Evolutionary conservation across 2,329 filamentous ascomycete genomes (phyloP).

Genomic region (Blastomyces gilchristii): DNA sequence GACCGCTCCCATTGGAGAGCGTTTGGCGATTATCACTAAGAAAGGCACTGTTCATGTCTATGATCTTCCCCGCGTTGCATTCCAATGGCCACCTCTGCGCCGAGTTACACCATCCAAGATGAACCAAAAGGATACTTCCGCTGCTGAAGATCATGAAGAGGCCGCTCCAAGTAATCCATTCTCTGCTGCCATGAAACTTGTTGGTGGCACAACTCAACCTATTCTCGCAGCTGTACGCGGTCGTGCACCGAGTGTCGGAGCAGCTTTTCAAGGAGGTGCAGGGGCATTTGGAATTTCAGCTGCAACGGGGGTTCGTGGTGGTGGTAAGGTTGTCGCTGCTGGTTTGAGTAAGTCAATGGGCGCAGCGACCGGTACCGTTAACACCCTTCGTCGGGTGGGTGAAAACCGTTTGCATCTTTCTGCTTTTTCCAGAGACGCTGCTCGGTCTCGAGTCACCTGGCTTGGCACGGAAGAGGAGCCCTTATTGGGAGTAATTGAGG

Average conservation of each 20-base stretch:
- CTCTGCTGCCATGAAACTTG: conserved; percentile 58
- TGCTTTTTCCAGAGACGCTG: conserved; percentile 29
- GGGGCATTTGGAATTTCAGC: conserved; percentile 37
- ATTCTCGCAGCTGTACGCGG: conserved; percentile 58
- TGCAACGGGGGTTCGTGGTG: conserved; percentile 37
- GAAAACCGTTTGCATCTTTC: conserved; percentile 41
- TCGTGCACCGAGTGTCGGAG: conserved; percentile 39
- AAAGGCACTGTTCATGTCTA: conserved; percentile 92
- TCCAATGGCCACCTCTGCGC: conserved; percentile 69
- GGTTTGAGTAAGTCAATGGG: conserved; percentile 43
- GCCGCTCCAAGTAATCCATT: conserved; percentile 39
- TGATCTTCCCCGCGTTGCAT: conserved; percentile 71
- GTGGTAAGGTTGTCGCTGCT: conserved; percentile 40
- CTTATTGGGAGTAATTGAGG: conserved; percentile 38
- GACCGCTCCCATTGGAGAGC: conserved; percentile 70
- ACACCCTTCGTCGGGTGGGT: conserved; percentile 38
- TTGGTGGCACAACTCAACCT: conserved; percentile 50
- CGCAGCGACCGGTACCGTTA: conserved; percentile 40
- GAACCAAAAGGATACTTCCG: conserved; percentile 30
- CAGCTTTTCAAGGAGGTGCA: conserved; percentile 32
- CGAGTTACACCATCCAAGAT: conserved; percentile 37
- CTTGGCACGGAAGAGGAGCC: conserved; percentile 33
- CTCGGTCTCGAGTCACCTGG: conserved; percentile 38
- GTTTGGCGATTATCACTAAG: conserved; percentile 80
- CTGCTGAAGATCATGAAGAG: conserved; percentile 40